Evolutionary conservation across 441 rosid genomes (phyloP), one percentile per base, ranked within the genome.

Genomic region (Populus hybrid): DNA sequence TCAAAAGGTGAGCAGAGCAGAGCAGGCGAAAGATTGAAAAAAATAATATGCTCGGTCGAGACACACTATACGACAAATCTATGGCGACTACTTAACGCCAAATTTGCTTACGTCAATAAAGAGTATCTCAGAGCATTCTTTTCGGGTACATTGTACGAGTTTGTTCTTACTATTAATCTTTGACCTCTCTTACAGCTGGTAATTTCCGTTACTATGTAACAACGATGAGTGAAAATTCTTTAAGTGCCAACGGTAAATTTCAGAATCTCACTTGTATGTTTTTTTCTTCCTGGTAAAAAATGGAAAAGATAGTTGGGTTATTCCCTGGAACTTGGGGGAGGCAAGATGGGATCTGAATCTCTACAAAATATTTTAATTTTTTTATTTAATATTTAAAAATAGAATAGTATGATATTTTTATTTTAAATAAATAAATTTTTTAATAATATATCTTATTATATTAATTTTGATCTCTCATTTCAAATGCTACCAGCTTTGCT

Each of bases 11-110:
- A 12, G 57, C 19, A 46, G 57, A 42, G 18, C 53, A 14, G 57
- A 46, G 57, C 57, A 50, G 59, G 59, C 59, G 59, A 16, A 16
- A 50, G n/a, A 16, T 6, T 53, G n/a, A 53, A 53, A 53, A 50
- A 53, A 16, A 9, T 38, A 38, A 38, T 16, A 6, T 16, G n/a
- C 21, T 53, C 21, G 7, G 1, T 53, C 61, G 61, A 53, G 61
- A 16, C n/a, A 2, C 67, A 11, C 59, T 72, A 72, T 0, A 36
- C 50, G 81, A 78, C 81, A 78, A 78, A 67, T 73, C 71, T 34
- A 12, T 59, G 81, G 67, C 77, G 77, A 61, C 81, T 57, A 36
- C 69, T 57, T 30, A 12, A 9, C 14, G 65, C 61, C 76, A 67
- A 67, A 32, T 32, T 67, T 67, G 72, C 76, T 65, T 23, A 38